Conservation (phyloP, 345 rosid species). For the Noccaea bulbosa region DNA sequence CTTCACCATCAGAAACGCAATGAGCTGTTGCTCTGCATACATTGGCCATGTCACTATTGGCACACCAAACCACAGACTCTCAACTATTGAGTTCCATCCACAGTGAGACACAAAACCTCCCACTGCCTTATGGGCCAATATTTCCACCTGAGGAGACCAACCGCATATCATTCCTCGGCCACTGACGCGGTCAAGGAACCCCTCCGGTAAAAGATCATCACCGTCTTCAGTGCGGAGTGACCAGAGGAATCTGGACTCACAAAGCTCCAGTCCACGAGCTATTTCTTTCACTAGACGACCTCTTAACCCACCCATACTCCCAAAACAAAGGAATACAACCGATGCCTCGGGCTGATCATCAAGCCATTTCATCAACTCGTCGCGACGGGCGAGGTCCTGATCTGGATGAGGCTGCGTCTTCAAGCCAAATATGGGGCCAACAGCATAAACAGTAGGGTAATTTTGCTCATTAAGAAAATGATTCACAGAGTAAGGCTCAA, state of each 20-base stretch:
- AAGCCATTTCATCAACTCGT: conserved; percentile 54
- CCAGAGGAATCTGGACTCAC: conserved; percentile 51
- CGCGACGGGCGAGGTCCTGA: conserved; percentile 34
- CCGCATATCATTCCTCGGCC: conserved; percentile 48
- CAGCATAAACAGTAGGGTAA: conserved; percentile 47
- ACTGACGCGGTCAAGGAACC: conserved; percentile 40
- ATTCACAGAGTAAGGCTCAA: conserved; percentile 50
- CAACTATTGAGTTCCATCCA: conserved; percentile 47
- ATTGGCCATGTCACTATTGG: conserved; percentile 49
- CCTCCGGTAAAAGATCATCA: conserved; percentile 47
- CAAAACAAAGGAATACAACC: conserved; percentile 63
- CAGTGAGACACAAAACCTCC: conserved; percentile 46
- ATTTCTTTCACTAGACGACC: conserved; percentile 50
- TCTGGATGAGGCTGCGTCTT: conserved; percentile 45
- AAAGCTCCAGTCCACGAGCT: conserved; percentile 53
- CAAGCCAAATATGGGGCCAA: conserved; percentile 51
- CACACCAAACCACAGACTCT: conserved; percentile 47
- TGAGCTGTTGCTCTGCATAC: conserved; percentile 50
- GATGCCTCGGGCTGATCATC: conserved; percentile 54
- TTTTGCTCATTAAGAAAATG: conserved; percentile 30
- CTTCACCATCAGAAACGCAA: conserved; percentile 44
- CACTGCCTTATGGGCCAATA: conserved; percentile 43
- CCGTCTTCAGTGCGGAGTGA: conserved; percentile 35
- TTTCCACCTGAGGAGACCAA: conserved; percentile 46
- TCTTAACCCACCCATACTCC: conserved; percentile 51